These are phyloP conservation scores for Blastobotrys illinoisensis DNA, from an alignment of 1,139 yeast genomes.

Conservation along the genomic window DNA sequence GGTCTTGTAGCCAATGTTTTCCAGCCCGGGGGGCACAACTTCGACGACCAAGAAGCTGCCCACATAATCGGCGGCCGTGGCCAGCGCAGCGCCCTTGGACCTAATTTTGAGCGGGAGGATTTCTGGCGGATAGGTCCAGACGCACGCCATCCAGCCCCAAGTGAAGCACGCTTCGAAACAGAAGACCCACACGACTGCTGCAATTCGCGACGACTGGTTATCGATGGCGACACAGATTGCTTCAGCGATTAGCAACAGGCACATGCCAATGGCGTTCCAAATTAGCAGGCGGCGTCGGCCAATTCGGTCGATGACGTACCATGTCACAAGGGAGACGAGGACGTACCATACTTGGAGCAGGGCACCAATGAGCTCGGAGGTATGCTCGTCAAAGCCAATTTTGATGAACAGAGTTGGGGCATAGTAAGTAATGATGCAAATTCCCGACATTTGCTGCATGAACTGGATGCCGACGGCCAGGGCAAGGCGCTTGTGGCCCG, in stretches of 20 bases:
- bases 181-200: conserved; percentile 20
- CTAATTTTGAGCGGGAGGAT: conserved; percentile 54
- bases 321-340: neutral
- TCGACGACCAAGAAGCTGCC: conserved; percentile 41
- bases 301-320: conserved; percentile 3
- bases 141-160: conserved; percentile 18
- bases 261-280: conserved; percentile 17
- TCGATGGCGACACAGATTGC: conserved; percentile 7
- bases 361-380: neutral
- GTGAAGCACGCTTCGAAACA: conserved; percentile 21
- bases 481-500: neutral
- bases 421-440: conserved; percentile 49
- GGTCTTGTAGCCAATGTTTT: conserved; percentile 33
- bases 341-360: neutral
- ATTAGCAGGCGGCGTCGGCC: conserved; percentile 21
- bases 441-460: conserved; percentile 62
- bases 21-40: conserved; percentile 37
- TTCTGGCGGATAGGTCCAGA: conserved; percentile 51
- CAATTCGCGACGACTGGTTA: conserved; percentile 15
- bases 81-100: conserved; percentile 49
- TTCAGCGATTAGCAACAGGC: conserved; percentile 3
- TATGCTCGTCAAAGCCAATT: neutral
- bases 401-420: neutral
- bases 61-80: conserved; percentile 22
- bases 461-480: neutral